A percentile compares a stretch with the other conserved stretches of the same genome.
Conservation (phyloP, 192 early-diverging fungal species). For the Martensiomyces pterosporus region DNA sequence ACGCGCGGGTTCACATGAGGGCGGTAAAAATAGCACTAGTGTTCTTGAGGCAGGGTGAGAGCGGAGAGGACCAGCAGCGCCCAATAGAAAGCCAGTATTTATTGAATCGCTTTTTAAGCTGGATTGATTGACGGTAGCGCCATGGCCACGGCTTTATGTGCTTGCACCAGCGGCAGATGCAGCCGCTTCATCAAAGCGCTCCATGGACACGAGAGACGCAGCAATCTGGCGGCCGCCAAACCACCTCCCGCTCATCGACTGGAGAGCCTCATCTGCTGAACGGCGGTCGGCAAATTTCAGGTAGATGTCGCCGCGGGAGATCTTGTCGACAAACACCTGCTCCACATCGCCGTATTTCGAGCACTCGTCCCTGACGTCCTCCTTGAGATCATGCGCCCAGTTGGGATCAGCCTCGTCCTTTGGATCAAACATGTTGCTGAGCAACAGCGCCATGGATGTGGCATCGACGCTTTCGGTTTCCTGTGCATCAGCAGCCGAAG, state of each 20-base stretch:
- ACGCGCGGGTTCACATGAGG: too few relatives aligned
- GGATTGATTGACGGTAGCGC: too few relatives aligned
- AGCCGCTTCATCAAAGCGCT: background rate
- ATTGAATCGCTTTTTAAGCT: too few relatives aligned
- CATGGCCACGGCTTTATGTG: too few relatives aligned
- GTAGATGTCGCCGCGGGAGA: conserved; percentile 72
- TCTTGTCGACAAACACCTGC: conserved; percentile 67
- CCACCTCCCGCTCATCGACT: conserved; percentile 77
- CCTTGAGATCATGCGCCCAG: conserved; percentile 81
- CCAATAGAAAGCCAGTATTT: too few relatives aligned
- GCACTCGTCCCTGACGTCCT: conserved; percentile 83
- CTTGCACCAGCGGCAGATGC: too few relatives aligned
- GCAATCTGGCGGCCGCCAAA: conserved; percentile 77
- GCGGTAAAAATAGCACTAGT: too few relatives aligned
- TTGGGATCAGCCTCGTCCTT: conserved; percentile 71
- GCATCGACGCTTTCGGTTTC: background rate
- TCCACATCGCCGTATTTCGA: conserved; percentile 70
- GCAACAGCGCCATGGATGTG: conserved; percentile 6
- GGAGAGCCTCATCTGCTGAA: conserved; percentile 63
- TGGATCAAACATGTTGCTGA: conserved; percentile 29
- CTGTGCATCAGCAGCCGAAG: too few relatives aligned
- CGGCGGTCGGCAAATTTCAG: conserved; percentile 72
- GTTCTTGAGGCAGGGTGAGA: too few relatives aligned
- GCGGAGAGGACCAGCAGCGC: too few relatives aligned
- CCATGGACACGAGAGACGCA: conserved; percentile 5